Conservation (phyloP, 164 flowering plant genomes). For the Annona cherimola region DNA sequence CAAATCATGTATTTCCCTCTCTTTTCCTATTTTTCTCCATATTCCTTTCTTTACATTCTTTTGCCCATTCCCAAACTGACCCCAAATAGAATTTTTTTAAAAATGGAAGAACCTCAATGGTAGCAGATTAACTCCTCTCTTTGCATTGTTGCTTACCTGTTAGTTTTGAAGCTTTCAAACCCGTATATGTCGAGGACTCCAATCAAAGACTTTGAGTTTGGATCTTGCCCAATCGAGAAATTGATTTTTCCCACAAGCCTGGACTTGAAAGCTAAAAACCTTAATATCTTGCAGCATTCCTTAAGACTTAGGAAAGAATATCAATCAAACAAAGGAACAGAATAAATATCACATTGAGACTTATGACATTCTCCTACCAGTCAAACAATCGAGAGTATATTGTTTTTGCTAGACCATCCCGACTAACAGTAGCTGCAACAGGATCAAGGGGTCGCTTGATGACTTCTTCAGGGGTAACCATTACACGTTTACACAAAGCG, state of each 20-base stretch:
- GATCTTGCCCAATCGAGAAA: conserved; percentile 90
- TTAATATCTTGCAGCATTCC: background rate
- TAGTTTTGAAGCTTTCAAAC: conserved; percentile 85
- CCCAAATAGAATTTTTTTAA: too few species aligned
- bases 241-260: conserved; percentile 94
- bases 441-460: conserved; percentile 89
- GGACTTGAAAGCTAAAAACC: conserved; percentile 11
- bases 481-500: conserved; percentile 76
- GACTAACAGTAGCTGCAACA: conserved; percentile 58
- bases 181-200: conserved; percentile 99
- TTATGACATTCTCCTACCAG: conserved; percentile 41
- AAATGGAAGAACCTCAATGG: too few species aligned
- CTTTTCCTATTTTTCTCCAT: too few species aligned
- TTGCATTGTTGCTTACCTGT: conserved; percentile 49
- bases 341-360: background rate
- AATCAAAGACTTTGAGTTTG: conserved; percentile 60
- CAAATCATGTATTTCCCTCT: too few species aligned
- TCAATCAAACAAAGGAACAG: background rate
- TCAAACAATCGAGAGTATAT: conserved; percentile 87
- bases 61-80: too few species aligned
- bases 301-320: background rate
- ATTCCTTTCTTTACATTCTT: too few species aligned
- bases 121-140: background rate
- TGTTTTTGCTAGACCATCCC: conserved; percentile 94
- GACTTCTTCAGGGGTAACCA: conserved; percentile 92